Evolutionary conservation across 345 rosid genomes (phyloP).

Genomic region (Populus simonii): DNA sequence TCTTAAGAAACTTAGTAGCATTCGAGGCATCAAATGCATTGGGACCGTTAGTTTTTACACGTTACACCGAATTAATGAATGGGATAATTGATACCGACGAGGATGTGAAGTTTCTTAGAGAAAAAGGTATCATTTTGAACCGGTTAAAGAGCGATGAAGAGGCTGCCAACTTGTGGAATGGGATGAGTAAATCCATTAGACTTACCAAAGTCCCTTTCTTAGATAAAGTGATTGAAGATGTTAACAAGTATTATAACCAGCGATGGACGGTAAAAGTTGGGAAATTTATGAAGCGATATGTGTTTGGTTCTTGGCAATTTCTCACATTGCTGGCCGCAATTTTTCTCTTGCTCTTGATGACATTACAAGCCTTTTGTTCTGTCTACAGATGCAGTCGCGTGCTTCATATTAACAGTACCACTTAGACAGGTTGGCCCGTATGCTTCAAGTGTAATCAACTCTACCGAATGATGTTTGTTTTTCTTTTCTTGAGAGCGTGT

Average conservation of each 20-base stretch:
- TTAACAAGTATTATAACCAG: conserved; percentile 50
- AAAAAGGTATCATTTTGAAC: conserved; percentile 52
- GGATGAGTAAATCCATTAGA: conserved; percentile 64
- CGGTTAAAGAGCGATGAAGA: conserved; percentile 57
- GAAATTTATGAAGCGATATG: conserved; percentile 36
- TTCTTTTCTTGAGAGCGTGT: too few relatives aligned
- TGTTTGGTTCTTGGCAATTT: conserved; percentile 58
- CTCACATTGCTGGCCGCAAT: conserved; percentile 42
- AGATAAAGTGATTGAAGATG: conserved; percentile 64
- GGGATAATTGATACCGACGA: conserved; percentile 16
- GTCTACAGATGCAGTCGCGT: conserved; percentile 18
- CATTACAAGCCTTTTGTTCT: conserved; percentile 42
- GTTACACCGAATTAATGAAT: conserved; percentile 20
- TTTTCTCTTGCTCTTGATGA: conserved; percentile 41
- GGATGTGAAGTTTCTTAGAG: conserved; percentile 31
- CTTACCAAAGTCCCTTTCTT: conserved; percentile 50
- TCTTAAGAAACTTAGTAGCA: conserved; percentile 24
- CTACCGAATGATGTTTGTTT: too few relatives aligned
- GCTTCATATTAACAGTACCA: not conserved
- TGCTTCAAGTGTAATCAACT: too few relatives aligned
- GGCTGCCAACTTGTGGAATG: conserved; percentile 68
- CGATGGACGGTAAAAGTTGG: conserved; percentile 48
- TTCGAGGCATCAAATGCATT: conserved; percentile 13
- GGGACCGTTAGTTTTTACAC: conserved; percentile 7
- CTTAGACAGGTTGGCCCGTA: not conserved